These are phyloP conservation scores for Pestalotiopsis sp. DNA, from an alignment of 2,329 filamentous ascomycete species.

Conservation along the genomic window DNA sequence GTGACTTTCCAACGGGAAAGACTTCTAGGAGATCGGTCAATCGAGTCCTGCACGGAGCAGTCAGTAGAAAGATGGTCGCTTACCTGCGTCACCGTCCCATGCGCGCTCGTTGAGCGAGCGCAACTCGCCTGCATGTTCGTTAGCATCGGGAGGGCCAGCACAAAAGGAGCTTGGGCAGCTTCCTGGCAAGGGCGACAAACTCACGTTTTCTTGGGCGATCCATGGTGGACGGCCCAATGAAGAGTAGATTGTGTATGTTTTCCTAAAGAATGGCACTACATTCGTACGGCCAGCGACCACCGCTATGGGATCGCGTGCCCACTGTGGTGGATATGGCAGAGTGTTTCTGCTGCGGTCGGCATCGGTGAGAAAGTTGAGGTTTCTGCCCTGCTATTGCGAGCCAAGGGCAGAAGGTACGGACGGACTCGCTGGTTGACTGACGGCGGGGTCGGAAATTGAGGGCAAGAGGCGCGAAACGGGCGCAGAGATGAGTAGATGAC, in stretches of 20 bases:
- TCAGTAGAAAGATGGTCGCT: slow-evolving; percentile 21
- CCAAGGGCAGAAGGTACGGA: slow-evolving; percentile 15
- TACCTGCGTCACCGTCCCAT: slow-evolving; percentile 89
- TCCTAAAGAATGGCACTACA: slow-evolving; percentile 43
- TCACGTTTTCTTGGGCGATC: slow-evolving; percentile 68
- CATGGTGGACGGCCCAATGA: slow-evolving; percentile 51
- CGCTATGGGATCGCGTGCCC: slow-evolving; percentile 49
- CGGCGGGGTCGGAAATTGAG: slow-evolving; percentile 15
- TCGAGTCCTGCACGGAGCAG: background rate
- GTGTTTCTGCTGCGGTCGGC: slow-evolving; percentile 45
- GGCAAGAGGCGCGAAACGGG: background rate
- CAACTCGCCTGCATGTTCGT: slow-evolving; percentile 71
- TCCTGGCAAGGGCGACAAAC: slow-evolving; percentile 26
- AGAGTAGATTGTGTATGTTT: slow-evolving; percentile 29
- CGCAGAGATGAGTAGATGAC: background rate
- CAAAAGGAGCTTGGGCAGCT: background rate
- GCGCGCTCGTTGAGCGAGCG: slow-evolving; percentile 84
- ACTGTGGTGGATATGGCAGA: slow-evolving; percentile 43
- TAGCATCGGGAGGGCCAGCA: background rate
- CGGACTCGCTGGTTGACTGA: background rate
- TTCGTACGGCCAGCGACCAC: slow-evolving; percentile 41
- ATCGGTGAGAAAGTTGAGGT: slow-evolving; percentile 35
- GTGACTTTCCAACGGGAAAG: slow-evolving; percentile 74
- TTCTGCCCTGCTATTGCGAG: slow-evolving; percentile 12
- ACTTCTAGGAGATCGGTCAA: slow-evolving; percentile 60